Evolutionary conservation across 768 basidiomycete species (phyloP).

Genomic region (Collybia sp.): DNA sequence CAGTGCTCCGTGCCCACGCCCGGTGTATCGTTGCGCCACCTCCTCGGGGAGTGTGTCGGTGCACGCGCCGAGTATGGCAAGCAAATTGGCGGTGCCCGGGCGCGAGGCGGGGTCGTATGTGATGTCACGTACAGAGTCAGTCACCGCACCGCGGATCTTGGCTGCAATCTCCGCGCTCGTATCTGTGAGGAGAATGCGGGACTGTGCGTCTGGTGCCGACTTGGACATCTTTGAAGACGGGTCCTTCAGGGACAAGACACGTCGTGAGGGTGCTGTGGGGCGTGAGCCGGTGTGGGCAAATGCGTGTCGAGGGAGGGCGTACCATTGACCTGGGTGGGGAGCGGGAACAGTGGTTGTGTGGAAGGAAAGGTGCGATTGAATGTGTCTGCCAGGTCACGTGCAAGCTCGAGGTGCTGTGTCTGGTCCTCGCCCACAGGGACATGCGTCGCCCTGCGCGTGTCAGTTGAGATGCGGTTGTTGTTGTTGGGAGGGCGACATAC

Average conservation of each 20-base stretch:
- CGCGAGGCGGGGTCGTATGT: conserved; percentile 78
- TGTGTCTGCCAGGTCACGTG: conserved; percentile 73
- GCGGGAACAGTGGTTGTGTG: conserved; percentile 53
- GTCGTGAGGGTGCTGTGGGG: conserved; percentile 64
- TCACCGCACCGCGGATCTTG: conserved; percentile 81
- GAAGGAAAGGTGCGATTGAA: conserved; percentile 71
- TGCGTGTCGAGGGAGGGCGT: conserved; percentile 19
- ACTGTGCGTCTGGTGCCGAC: conserved; percentile 71
- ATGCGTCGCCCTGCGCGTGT: conserved; percentile 65
- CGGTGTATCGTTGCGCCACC: conserved; percentile 47
- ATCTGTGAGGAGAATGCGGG: conserved; percentile 87
- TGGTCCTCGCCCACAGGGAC: conserved; percentile 98
- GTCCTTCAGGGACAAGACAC: conserved; percentile 83
- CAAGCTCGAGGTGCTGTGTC: conserved; percentile 88
- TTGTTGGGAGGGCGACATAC: conserved; percentile 32
- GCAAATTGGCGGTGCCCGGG: conserved; percentile 80
- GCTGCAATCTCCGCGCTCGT: conserved; percentile 47
- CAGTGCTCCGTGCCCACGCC: conserved; percentile 56
- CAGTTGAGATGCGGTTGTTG: neutral
- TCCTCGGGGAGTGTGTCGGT: conserved; percentile 36
- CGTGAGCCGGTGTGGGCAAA: neutral
- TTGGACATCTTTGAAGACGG: conserved; percentile 94
- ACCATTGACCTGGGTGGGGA: conserved; percentile 76
- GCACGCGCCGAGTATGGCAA: conserved; percentile 78
- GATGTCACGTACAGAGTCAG: conserved; percentile 73